Evolutionary conservation across 2,329 filamentous ascomycete genomes (phyloP), one percentile per base, ranked within the genome.

Genomic region (Myriosclerotinia duriaeana): DNA sequence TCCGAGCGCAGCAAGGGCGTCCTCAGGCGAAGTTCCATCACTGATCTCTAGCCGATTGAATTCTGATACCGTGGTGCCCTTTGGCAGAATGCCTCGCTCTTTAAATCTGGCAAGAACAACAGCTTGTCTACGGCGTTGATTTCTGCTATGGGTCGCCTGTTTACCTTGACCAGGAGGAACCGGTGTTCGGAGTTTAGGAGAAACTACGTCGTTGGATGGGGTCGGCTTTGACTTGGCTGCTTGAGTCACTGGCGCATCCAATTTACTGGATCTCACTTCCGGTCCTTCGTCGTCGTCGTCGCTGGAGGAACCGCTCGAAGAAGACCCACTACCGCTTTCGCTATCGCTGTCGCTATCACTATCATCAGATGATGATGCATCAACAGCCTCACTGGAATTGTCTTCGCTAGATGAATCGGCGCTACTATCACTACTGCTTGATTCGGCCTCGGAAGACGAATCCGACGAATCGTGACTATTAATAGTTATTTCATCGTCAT

Each of bases 91-190:
- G 1, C 84, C 85, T n/a, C 80, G 75, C 22, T 79, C 75, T 71
- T 88, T 86, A 9, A 89, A 78, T 66, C 80, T 79, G 5, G 78
- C 76, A 14, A 89, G 77, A 66, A 78, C 78, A 66, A 82, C 82
- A 50, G 79, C 76, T 63, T 82, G 76, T 66, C 81, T 82, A 52
- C 81, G 80, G 50, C 87, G 80, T 40, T 77, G 72, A 70, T 90
- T 90, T 68, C 86, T 83, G 34, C 77, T 77, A 61, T 81, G 81
- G 0, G 87, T 90, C 22, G 74, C 71, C 30, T 73, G 70, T 42
- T 79, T 80, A 20, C 87, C 87, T 67, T 80, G 64, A 5, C 81
- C 80, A 53, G 85, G 83, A 60, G 81, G 42, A 6, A 69, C 68
- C 58, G 50, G 53, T 42, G 54, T 42, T 42, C 22, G 15, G 40